Base-by-base conservation (phyloP, 2,329 filamentous ascomycete species). In the Curvularia spicifera region DNA sequence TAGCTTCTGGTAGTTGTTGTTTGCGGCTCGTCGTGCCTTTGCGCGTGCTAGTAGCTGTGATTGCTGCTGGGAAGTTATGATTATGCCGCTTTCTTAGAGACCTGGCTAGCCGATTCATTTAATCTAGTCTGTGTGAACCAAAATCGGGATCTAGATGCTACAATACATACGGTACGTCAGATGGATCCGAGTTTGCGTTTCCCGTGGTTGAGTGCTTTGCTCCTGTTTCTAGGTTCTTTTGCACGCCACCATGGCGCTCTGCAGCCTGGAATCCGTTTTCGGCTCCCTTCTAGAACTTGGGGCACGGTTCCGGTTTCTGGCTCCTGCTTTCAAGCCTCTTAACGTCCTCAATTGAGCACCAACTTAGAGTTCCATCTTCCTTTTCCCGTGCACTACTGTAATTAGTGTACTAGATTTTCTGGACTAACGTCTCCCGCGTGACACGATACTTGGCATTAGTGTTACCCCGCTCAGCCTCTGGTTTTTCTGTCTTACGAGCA, bases 1-100 rank as follows among this genome's bases (percentile, higher is more conserved):
- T 44, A 51, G 57, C 49, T 52, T 56, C 40, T 49, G 37, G 28
- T 51, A 60, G 26, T 53, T 56, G 33, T 56, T 60, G 40, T 60
- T 60, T 20, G 57, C 50, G 37, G 53, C 48, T 53, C 55, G 42
- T 29, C 43, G 52, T 31, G 35, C 44, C 37, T 43, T 58, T 39
- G 47, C 33, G 33, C 33, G n/a, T 50, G 47, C 47, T 40, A 50
- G 33, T 50, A 13, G 35, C 43, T 43, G 18, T 47, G 24, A 51
- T 45, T 53, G 45, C 26, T 57, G 49, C 44, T 57, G 35, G 24
- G 37, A 53, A 4, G 55, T 18, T 43, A 57, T 57, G 48, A 56
- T 56, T 46, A 39, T 53, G 29, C 28, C 22, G 35, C 43, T 46
- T 51, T 2, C 42, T 33, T 20, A 48, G 45, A 37, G 45, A 48